Evolutionary conservation across 2,329 filamentous ascomycete genomes (phyloP), one percentile per base, ranked within the genome.

Genomic region (Claviceps capensis): DNA sequence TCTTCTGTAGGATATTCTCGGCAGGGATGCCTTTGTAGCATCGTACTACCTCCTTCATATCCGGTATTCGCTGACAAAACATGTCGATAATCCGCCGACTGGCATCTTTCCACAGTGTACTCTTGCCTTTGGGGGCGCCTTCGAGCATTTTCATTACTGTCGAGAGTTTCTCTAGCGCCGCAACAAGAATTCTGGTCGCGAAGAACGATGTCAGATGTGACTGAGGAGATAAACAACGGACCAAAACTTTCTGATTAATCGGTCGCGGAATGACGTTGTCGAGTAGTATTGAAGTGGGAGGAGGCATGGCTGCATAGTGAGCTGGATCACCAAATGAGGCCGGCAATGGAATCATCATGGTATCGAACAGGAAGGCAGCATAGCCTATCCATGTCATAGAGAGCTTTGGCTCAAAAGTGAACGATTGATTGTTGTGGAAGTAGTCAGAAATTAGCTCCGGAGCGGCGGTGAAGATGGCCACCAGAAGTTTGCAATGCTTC

Each of bases 361-460:
- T 81, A 55, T 85, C 86, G 66, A 94, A 95, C 5, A 98, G 70
- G 56, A 97, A 88, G 0, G 89, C 82, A 0, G 89, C 88, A 63
- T 94, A 95, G 43, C 91, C 90, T 58, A 97, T 86, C 93, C 93
- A 98, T 0, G 89, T 93, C 45, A 89, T 83, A 3, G 89, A 93
- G 5, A 94, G 75, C 63, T 95, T 97, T 0, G 93, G 90, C 43
- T 97, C 90, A 56, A 95, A 88, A 0, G 83, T 81, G 61, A 97
- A 93, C 51, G 83, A 79, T 54, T 79, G 82, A 62, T 88, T 90
- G 63, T 80, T 83, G 44, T 82, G 74, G 62, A 95, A 97, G 65
- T 94, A 98, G 61, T 89, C 83, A 44, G 88, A 85, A 1, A 95
- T 79, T 3, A 97, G 75, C 67, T 97, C 93, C 0, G 94, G 91